These are phyloP conservation scores for Fusarium xylarioides DNA, from an alignment of 2,329 filamentous ascomycete genomes.

Conservation along the genomic window DNA sequence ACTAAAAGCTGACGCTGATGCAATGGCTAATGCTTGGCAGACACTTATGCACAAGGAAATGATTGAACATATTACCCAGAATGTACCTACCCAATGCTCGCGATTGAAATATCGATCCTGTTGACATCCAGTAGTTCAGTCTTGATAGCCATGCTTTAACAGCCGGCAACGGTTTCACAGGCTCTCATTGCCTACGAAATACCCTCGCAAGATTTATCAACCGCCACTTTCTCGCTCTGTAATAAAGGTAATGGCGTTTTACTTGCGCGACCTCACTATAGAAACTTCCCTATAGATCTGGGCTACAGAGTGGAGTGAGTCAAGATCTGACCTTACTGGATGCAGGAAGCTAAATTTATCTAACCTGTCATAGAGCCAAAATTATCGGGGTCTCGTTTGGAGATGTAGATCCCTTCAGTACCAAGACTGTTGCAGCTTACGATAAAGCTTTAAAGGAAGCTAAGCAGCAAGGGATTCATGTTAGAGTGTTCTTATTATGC, in stretches of 20 bases:
- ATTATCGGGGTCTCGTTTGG: neutral
- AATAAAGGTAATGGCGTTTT: neutral
- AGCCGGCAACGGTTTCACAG: neutral
- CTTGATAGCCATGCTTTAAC: neutral
- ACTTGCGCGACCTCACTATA: neutral
- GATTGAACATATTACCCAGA: neutral
- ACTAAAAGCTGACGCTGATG: no score
- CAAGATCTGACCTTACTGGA: accelerated
- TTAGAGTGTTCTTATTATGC: neutral
- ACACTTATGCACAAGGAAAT: neutral
- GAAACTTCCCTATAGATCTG: neutral
- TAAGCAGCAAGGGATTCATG: neutral
- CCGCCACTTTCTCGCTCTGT: neutral
- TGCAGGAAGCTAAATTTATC: accelerated
- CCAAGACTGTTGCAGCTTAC: neutral
- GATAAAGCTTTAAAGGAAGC: neutral
- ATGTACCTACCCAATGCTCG: accelerated
- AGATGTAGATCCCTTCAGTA: neutral
- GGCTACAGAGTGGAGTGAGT: neutral
- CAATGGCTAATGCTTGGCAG: neutral
- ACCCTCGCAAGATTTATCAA: neutral
- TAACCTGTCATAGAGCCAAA: accelerated
- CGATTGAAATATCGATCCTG: accelerated
- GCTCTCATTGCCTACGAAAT: neutral
- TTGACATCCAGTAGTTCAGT: neutral